These are phyloP conservation scores for Mariannaea sp. DNA, from an alignment of 2,329 filamentous ascomycete genomes.

Conservation along the genomic window DNA sequence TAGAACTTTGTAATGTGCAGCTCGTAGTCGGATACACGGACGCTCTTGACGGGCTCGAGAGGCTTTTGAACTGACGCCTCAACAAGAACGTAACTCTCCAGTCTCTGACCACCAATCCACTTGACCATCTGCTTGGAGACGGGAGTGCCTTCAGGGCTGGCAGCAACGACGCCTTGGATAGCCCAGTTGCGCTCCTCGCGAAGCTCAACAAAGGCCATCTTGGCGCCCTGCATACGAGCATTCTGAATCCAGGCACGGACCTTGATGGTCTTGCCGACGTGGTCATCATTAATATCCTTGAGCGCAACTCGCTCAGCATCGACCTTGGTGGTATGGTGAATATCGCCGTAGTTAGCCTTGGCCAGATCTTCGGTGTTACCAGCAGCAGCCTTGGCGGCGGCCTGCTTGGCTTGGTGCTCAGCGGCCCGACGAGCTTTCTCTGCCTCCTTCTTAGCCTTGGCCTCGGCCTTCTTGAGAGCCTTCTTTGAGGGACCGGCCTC, in stretches of 20 bases:
- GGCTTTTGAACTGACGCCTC: conserved; percentile 83
- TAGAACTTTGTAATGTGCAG: conserved; percentile 88
- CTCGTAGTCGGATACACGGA: conserved; percentile 78
- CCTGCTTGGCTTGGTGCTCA: conserved; percentile 75
- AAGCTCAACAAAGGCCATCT: conserved; percentile 89
- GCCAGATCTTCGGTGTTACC: conserved; percentile 71
- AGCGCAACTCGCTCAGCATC: conserved; percentile 65
- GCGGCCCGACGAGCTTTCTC: conserved; percentile 74
- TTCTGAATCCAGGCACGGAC: conserved; percentile 87
- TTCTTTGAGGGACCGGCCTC: conserved; percentile 50
- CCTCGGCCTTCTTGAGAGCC: conserved; percentile 81
- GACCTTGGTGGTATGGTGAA: conserved; percentile 62
- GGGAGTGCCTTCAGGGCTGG: conserved; percentile 65
- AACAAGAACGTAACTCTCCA: conserved; percentile 82
- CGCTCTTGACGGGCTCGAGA: conserved; percentile 85
- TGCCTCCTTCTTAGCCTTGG: conserved; percentile 87
- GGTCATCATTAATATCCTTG: conserved; percentile 64
- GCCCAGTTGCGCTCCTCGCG: conserved; percentile 75
- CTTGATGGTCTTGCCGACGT: conserved; percentile 72
- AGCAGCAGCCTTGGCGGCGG: conserved; percentile 67
- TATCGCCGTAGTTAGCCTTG: conserved; percentile 79
- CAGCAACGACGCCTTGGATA: conserved; percentile 79
- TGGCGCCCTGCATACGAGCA: conserved; percentile 83
- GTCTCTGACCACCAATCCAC: conserved; percentile 74
- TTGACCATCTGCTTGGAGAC: conserved; percentile 93